Percentiles rank a stretch among this genome's conserved stretches.
phyloP scores from a whole-genome alignment of 2,329 filamentous ascomycete genomes.

The Phialemoniopsis sp. region DNA sequence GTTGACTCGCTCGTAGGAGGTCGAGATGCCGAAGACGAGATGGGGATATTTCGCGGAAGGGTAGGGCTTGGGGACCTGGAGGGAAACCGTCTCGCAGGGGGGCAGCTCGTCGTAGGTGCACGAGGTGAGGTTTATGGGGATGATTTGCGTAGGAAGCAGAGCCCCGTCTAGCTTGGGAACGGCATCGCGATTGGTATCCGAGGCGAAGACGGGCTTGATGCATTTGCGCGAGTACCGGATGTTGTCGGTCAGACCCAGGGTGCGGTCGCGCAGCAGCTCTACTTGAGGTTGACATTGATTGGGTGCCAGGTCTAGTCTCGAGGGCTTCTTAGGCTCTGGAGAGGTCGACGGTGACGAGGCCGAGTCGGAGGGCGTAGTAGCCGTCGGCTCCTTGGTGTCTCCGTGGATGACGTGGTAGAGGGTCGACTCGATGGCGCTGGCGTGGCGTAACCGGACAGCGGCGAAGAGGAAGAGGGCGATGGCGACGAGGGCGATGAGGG shows the following conservation, averaged over 20 bases:
- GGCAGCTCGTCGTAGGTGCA: conserved; percentile 19
- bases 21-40: conserved; percentile 55
- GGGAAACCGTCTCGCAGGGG: conserved; percentile 35
- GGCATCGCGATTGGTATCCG: conserved; percentile 25
- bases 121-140: conserved; percentile 22
- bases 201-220: conserved; percentile 29
- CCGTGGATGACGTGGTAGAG: conserved; percentile 1
- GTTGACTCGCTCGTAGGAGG: conserved; percentile 43
- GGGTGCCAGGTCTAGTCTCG: not conserved
- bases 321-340: too few species aligned
- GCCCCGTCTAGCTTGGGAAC: conserved; percentile 30
- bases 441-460: conserved; percentile 9
- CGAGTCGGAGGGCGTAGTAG: not conserved
- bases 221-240: conserved; percentile 40
- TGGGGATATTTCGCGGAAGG: conserved; percentile 39
- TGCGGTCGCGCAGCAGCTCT: conserved; percentile 13
- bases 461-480: conserved; percentile 11
- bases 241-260: conserved; percentile 30
- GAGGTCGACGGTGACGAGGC: not conserved
- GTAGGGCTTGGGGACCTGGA: conserved; percentile 41
- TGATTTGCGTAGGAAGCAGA: conserved; percentile 23
- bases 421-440: conserved; percentile 2
- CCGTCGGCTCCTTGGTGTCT: not conserved
- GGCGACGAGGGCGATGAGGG: conserved; percentile 10
- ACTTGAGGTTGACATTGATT: conserved; percentile 9